Base-by-base conservation (phyloP, 108 stramenopile genomes). In the Pseudonitzschia pungens region DNA sequence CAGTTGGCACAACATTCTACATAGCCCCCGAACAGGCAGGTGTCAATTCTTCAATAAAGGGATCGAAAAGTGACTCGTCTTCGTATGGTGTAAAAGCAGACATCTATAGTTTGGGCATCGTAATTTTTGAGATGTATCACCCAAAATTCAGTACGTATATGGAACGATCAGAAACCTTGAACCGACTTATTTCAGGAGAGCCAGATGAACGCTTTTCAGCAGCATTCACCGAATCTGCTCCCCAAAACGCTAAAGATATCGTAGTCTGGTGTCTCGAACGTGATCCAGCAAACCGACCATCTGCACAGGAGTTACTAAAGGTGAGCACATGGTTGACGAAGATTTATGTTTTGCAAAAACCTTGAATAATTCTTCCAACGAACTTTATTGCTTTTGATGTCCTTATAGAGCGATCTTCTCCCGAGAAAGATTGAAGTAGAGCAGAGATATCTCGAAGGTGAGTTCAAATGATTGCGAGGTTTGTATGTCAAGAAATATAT, bases 351-450 rank as follows among this genome's bases (percentile, higher is more conserved):
- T 36, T 36, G 2, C 36, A 36, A 36, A 5, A 2, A 36, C 2
- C 2, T 36, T 12, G 45, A 14, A 18, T 48, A 4, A 10, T 48
- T 48, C 1, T 48, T 48, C 45, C 14, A 18, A 48, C 45, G 14
- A 18, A 48, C 33, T 36, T 20, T n/a, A 18, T 40, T 36, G 0
- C n/a, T 28, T 28, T 57, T 71, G 41, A 7, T 68, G 8, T 63
- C 28, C 21, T 65, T 48, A 54, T 32, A 76, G 50, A 86, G 81
- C 50, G 85, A 86, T 33, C 77, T 93, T 4, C 72, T 93, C 6
- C 92, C 92, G 32, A 64, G 87, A 69, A 88, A 87, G 57, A 86
- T 91, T 32, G 92, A 94, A 62, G 63, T 91, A 21, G 90, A 94
- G 50, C 81, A 86, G 65, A 76, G 59, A 6, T 94, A 93, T 62